Base-by-base conservation (phyloP, 2,329 filamentous ascomycete genomes). In the Penicillium thymicola region DNA sequence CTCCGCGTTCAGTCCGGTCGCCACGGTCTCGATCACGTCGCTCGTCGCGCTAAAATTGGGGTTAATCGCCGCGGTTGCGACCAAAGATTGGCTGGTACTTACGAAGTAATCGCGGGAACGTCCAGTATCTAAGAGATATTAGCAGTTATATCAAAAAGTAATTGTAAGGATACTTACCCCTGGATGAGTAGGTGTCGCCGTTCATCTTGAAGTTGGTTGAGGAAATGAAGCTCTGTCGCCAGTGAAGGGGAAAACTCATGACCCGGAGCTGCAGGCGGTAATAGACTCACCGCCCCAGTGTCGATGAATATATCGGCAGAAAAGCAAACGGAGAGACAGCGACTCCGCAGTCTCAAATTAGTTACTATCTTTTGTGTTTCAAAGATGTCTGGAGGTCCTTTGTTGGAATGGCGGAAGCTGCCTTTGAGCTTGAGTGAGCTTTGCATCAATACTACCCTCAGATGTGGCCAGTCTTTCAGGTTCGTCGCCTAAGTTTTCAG, bases 391-490 rank as follows among this genome's bases (percentile, higher is more conserved):
- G 1, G 28, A 18, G 70, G 78, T 43, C 81, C 80, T 30, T 79
- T 85, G n/a, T 81, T 87, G 16, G 89, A 90, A 71, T 99, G 94
- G 94, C 85, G 85, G 62, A 95, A 90, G 77, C 78, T 99, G 64
- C 92, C 94, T 25, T 79, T 97, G 40, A 89, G 82, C 59, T 77
- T 96, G 34, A 84, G 87, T 4, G 94, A 99, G 71, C 83, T 99
- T 4, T 97, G 91, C 72, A 92, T 99, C 63, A 91, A 96, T 67
- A 99, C 93, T 0, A 96, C 92, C 0, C 79, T 99, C 34, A 87
- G 93, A 60, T 99, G 94, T 72, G 94, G 94, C 4, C 94, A 99
- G 73, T 96, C 93, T 0, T 99, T 99, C 65, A 78, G 85, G 84
- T 85, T 73, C 57, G 63, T 61, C 44, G 25, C 41, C 61, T 51